Conservation (phyloP, 257 asterid genomes). For the Solanum infundibuliforme region DNA sequence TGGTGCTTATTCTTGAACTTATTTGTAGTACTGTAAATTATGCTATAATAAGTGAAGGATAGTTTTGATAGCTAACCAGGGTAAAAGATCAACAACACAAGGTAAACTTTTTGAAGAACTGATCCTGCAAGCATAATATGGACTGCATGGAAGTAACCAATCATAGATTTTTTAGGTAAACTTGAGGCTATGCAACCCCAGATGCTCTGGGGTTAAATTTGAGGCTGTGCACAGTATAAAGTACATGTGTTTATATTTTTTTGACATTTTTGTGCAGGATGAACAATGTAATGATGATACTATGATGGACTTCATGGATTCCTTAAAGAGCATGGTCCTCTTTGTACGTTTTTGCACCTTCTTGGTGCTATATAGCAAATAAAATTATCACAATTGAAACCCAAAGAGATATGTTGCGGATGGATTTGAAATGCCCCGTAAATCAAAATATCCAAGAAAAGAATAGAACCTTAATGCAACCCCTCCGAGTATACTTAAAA, state of each 20-base stretch:
- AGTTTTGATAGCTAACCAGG: background rate
- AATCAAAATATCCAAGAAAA: background rate
- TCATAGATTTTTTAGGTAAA: background rate
- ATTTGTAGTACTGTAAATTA: background rate
- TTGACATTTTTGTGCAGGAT: background rate
- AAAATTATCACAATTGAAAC: background rate
- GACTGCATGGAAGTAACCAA: background rate
- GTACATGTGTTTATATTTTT: background rate
- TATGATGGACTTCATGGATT: background rate
- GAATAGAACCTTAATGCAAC: background rate
- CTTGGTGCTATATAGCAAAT: background rate
- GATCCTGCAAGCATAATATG: background rate
- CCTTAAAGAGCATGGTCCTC: background rate
- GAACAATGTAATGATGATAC: background rate
- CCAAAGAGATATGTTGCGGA: background rate
- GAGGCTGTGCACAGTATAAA: background rate
- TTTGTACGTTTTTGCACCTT: background rate
- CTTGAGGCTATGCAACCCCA: background rate
- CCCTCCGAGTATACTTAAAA: background rate
- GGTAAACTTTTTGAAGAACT: background rate
- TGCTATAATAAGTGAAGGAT: background rate
- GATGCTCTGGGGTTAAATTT: background rate
- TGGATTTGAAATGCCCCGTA: background rate
- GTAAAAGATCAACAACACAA: background rate
- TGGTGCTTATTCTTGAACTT: background rate